Base-by-base conservation (phyloP, 169 alveolate species). In the Blepharisma undulans region DNA sequence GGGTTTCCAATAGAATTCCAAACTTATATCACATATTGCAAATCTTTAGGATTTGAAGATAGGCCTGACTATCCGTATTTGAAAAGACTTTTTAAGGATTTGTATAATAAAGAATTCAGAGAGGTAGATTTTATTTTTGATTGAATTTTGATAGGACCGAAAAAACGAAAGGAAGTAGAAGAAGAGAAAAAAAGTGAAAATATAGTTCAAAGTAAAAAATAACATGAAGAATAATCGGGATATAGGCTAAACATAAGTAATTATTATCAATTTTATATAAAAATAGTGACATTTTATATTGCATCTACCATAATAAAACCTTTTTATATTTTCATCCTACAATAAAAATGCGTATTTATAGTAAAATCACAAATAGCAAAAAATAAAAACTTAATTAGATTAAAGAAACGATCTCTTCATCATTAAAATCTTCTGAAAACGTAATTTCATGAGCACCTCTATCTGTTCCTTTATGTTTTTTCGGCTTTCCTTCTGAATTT, bases 61-160 rank as follows among this genome's bases (percentile, higher is more conserved):
- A 94, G 94, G 79, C 98, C 98, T 61, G 97, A 96, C 91, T 96
- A 96, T 84, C 72, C 85, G 59, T 91, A 90, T 90, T 81, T 95
- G 21, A 86, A 36, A 34, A 72, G 71, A 7, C 80, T 86, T 59
- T 60, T 86, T 86, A 86, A 36, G n/a, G 84, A 72, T 27, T 60
- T 29, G 60, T 30, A 61, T 22, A 27, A 19, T 30, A 60, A 72
- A 34, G 84, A 72, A 71, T 27, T 27, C 25, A 22, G 22, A n/a
- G 72, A 60, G 82, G n/a, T 61, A 14, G 91, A 86, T 72, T 86
- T 71, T 72, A 32, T 71, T 27, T 86, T 27, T 86, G 91, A 86
- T 8, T 86, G 91, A 66, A 72, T 36, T 12, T 21, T 78, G 60
- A 25, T 48, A 48, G 66, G 66, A 48, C 66, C 66, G 66, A 48